These are phyloP conservation scores for Pythium phragmiticola DNA, from an alignment of 352 stramenopile genomes.

Conservation along the genomic window DNA sequence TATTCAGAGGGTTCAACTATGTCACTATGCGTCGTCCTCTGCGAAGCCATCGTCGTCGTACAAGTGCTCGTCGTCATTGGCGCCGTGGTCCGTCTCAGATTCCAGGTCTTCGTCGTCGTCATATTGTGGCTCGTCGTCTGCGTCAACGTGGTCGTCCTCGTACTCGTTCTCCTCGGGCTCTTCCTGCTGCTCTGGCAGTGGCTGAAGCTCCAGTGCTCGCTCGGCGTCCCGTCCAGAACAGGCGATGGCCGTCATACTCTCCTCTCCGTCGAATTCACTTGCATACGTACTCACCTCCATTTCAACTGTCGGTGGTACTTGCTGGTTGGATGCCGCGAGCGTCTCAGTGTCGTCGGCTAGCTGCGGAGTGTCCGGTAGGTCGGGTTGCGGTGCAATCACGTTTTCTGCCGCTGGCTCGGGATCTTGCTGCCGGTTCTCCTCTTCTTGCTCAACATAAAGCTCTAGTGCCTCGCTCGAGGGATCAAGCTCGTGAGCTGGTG, in stretches of 20 bases:
- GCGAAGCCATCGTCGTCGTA: constrained; percentile 50
- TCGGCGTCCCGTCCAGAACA: background rate
- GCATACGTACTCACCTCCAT: constrained; percentile 30
- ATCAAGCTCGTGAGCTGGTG: background rate
- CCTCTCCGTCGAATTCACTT: constrained; percentile 48
- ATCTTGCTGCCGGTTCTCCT: background rate
- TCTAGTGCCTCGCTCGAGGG: background rate
- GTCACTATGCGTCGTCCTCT: constrained; percentile 15
- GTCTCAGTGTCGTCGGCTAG: background rate
- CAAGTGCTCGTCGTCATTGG: constrained; percentile 26
- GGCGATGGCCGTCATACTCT: background rate
- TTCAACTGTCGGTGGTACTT: background rate
- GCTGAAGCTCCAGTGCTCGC: background rate
- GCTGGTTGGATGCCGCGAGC: background rate
- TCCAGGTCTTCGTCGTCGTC: constrained; percentile 27
- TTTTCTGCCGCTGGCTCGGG: background rate
- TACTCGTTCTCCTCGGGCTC: constrained; percentile 39
- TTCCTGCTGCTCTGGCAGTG: background rate
- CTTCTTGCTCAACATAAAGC: background rate
- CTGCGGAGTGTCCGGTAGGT: background rate
- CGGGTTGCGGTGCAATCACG: background rate
- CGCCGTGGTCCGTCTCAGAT: background rate
- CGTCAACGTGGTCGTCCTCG: constrained; percentile 36
- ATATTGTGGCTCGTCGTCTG: constrained; percentile 20
- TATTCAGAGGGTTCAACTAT: constrained; percentile 1